Base-by-base conservation (phyloP, 2,329 filamentous ascomycete species). In the Fusarium denticulatum region DNA sequence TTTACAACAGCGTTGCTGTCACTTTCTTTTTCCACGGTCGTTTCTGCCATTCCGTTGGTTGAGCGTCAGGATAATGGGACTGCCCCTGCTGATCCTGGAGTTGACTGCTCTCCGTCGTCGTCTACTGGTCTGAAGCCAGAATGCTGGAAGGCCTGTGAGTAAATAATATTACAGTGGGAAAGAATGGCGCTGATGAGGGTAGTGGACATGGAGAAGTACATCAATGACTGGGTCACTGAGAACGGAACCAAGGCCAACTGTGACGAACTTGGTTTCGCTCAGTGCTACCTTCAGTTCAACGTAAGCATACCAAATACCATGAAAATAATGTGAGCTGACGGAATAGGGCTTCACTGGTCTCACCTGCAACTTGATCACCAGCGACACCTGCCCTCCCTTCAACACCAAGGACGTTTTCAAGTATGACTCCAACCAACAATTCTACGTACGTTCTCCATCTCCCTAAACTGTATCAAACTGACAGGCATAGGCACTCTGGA, bases 171-270 rank as follows among this genome's bases (percentile, higher is more conserved):
- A 6, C 0, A 5, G 1, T 4, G 22, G 4, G 8, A 11, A 15
- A 2, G 1, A 16, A 20, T 6, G 10, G 7, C 30, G 16, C 34
- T 69, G 5, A 69, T 28, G 10, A 9, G 7, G 2, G 5, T 30
- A 69, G 67, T 69, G 65, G 65, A 59, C 11, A 69, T 69, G 67
- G 46, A 69, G 12, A 69, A 69, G 40, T 69, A 69, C n/a, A 69
- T 69, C 52, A 69, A 12, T 3, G 59, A 69, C 26, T 69, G 67
- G 67, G 52, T 69, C 13, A 46, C 45, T n/a, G 59, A 63, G 7
- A 69, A 69, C 13, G 65, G 59, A 39, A 58, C 45, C 7, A 42
- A 58, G 20, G 67, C 67, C 36, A 58, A 59, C 20, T 69, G 67
- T 5, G 67, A 30, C 2, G 52, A 53, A 8, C 67, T 69, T 6